These are phyloP conservation scores for Alternaria longipes DNA, from an alignment of 2,329 filamentous ascomycete species.

Conservation along the genomic window DNA sequence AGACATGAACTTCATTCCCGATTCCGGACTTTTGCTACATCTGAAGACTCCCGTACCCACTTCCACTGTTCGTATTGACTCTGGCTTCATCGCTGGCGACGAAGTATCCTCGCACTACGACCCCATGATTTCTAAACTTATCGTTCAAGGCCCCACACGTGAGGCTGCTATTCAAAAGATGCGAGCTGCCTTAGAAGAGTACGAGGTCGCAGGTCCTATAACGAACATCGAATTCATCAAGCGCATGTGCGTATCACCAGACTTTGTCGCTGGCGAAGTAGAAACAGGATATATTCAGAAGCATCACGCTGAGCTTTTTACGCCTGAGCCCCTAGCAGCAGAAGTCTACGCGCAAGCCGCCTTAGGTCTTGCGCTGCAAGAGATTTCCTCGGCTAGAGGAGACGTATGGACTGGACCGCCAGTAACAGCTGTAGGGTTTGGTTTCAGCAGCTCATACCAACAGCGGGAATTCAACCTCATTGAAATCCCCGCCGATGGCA, in stretches of 20 bases:
- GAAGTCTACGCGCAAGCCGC: slow-evolving; percentile 90
- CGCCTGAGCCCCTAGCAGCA: slow-evolving; percentile 65
- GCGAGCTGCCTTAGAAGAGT: slow-evolving; percentile 80
- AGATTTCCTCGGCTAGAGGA: slow-evolving; percentile 38
- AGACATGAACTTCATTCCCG: slow-evolving; percentile 88
- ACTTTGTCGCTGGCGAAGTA: slow-evolving; percentile 86
- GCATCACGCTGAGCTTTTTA: slow-evolving; percentile 81
- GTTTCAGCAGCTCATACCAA: slow-evolving; percentile 61
- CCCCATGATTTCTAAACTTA: slow-evolving; percentile 98
- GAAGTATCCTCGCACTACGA: slow-evolving; percentile 95
- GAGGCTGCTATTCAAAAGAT: slow-evolving; percentile 85
- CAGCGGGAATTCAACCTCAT: slow-evolving; percentile 69
- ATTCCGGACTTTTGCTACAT: slow-evolving; percentile 88
- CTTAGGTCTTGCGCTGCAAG: slow-evolving; percentile 71
- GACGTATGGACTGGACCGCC: slow-evolving; percentile 54
- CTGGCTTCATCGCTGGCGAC: slow-evolving; percentile 90
- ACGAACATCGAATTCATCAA: slow-evolving; percentile 99
- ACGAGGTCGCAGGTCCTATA: slow-evolving; percentile 90
- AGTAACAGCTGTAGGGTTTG: slow-evolving; percentile 64
- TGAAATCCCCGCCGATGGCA: slow-evolving; percentile 57
- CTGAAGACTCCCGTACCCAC: slow-evolving; percentile 75
- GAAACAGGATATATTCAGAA: slow-evolving; percentile 98
- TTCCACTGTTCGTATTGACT: slow-evolving; percentile 86
- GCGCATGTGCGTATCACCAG: slow-evolving; percentile 79
- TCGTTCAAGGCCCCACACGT: slow-evolving; percentile 82